Conservation (phyloP, 495 filamentous ascomycete genomes). For the Penicillium turbatum region DNA sequence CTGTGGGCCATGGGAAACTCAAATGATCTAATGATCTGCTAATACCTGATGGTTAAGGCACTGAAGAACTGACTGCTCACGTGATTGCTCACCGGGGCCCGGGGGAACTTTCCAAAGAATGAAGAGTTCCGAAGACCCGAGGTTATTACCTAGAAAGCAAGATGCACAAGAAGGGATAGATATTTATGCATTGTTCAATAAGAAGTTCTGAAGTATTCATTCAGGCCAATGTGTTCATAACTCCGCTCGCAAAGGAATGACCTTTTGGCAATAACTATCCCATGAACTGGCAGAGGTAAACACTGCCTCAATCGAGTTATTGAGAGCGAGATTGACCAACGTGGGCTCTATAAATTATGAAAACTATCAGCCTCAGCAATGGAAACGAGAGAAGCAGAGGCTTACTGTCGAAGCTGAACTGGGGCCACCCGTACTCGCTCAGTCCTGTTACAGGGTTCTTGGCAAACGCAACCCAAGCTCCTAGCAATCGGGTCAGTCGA, state of each 20-base stretch:
- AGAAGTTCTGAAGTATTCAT: too few species aligned
- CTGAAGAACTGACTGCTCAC: too few species aligned
- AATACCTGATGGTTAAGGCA: not conserved
- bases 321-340: not conserved
- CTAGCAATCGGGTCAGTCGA: conserved; percentile 21
- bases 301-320: not conserved
- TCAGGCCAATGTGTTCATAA: not conserved
- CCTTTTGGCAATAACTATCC: not conserved
- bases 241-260: not conserved
- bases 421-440: conserved; percentile 33
- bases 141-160: not conserved
- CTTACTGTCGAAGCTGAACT: conserved; percentile 13
- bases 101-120: too few species aligned
- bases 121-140: not conserved
- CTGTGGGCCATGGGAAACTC: too few species aligned
- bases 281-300: not conserved
- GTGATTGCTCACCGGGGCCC: too few species aligned
- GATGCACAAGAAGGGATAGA: too few species aligned
- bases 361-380: not conserved
- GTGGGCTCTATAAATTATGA: not conserved
- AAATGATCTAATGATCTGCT: too few species aligned
- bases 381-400: not conserved
- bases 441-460: conserved; percentile 40
- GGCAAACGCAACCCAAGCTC: conserved; percentile 48
- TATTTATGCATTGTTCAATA: too few species aligned